Percentiles rank a stretch among this genome's conserved stretches.
Conservation (phyloP, 345 rosid species). For the Acer saccharum region DNA sequence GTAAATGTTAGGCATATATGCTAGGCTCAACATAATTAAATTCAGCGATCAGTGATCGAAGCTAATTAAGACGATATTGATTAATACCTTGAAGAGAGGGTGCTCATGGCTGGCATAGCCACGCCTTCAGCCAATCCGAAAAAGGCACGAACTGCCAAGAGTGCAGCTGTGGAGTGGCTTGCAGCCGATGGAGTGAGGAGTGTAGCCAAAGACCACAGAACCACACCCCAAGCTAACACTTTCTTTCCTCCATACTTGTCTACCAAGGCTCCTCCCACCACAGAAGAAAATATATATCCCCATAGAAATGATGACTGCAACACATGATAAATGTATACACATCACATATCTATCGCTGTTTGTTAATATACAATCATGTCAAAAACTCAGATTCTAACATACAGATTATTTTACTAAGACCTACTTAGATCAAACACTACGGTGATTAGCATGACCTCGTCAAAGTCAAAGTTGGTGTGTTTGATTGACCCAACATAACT, state of each 20-base stretch:
- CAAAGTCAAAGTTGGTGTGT: not conserved
- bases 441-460: too few relatives aligned
- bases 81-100: constrained; percentile 69
- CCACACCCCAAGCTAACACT: constrained; percentile 87
- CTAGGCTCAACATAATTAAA: too few relatives aligned
- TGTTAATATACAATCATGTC: not conserved
- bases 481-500: not conserved
- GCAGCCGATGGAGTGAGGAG: constrained; percentile 95
- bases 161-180: constrained; percentile 66
- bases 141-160: constrained; percentile 74
- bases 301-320: constrained; percentile 87
- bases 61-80: not conserved
- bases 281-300: constrained; percentile 95
- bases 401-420: not conserved
- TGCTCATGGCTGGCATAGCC: constrained; percentile 89
- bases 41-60: too few relatives aligned
- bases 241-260: constrained; percentile 89
- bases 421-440: too few relatives aligned
- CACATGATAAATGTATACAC: not conserved
- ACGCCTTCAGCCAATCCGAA: constrained; percentile 96
- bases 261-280: constrained; percentile 81
- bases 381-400: too few relatives aligned
- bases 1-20: not conserved
- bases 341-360: not conserved
- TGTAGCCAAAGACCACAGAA: constrained; percentile 89